A percentile compares a stretch with the other conserved stretches of the same genome.
Conservation (phyloP, 2,329 filamentous ascomycete species). For the Colletotrichum sp. region DNA sequence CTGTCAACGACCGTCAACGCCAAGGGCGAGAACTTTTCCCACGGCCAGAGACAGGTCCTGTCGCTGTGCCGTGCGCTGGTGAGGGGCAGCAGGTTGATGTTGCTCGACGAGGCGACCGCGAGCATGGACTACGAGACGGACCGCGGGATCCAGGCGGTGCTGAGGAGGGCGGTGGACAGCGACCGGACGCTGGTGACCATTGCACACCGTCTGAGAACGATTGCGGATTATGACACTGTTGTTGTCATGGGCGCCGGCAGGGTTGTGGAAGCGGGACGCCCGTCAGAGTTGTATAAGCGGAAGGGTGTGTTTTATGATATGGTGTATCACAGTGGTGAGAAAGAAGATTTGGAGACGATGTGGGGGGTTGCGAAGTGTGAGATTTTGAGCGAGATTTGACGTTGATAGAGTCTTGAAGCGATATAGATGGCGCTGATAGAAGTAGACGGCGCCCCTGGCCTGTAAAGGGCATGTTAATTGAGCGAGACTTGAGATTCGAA, state of each 20-base stretch:
- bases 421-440: neutral
- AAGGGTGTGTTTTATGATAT: conserved; percentile 58
- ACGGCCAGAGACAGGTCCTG: conserved; percentile 63
- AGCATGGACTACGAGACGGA: conserved; percentile 66
- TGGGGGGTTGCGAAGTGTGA: neutral
- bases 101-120: conserved; percentile 64
- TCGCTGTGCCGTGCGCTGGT: conserved; percentile 62
- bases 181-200: conserved; percentile 62
- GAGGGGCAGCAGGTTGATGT: conserved; percentile 58
- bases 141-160: conserved; percentile 57
- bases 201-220: conserved; percentile 75
- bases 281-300: conserved; percentile 48
- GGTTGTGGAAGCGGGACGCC: conserved; percentile 59
- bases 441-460: neutral
- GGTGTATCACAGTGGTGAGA: conserved; percentile 60
- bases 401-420: neutral
- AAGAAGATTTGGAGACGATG: conserved; percentile 47
- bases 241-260: conserved; percentile 61
- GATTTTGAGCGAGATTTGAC: neutral
- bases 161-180: conserved; percentile 53
- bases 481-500: neutral
- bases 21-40: conserved; percentile 60
- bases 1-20: conserved; percentile 55
- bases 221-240: conserved; percentile 64
- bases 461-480: neutral